Base-by-base conservation (phyloP, 768 basidiomycete genomes). In the Tylopilus felleus region DNA sequence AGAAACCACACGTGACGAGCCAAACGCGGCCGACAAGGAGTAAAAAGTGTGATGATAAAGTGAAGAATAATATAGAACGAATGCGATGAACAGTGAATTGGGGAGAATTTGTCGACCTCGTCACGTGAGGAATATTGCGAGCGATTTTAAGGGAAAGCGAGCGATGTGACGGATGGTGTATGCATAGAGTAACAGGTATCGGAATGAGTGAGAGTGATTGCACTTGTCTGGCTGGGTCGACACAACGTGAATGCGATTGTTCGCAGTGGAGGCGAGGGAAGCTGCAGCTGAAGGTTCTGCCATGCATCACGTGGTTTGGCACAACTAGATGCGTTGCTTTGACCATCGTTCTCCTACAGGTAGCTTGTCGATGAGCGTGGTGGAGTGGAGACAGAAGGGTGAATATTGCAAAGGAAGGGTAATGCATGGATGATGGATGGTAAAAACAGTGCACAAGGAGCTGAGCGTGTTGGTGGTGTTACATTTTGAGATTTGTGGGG, bases 21-120 rank as follows among this genome's bases (percentile, higher is more conserved):
- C 68, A 65, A 65, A 63, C 60, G n/a, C n/a, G 65, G 66, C 66
- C 74, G 66, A 73, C 70, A 71, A 64, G 61, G 66, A 62, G 57
- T 54, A 61, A 62, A 56, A 50, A 19, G 4, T 58, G 55, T 60
- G 59, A 71, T 73, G 78, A 84, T 88, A 86, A 87, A 78, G 75
- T 85, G 85, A 86, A 82, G 80, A 88, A 89, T 89, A 89, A 90
- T 81, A 83, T 77, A 81, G 77, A 77, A 82, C 74, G 77, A 81
- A 80, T 76, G 78, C 78, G 72, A 73, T 71, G 64, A 71, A 69
- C 65, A 71, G 65, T 62, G 66, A 68, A 58, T 69, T n/a, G 75
- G 74, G 67, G 70, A 73, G 72, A 75, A 72, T 75, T 73, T 80
- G 78, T 81, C 75, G 77, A 75, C 74, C 76, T 77, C 73, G 73